These are phyloP conservation scores for Penicillium brevicompactum DNA, from an alignment of 2,329 filamentous ascomycete genomes.

Conservation along the genomic window DNA sequence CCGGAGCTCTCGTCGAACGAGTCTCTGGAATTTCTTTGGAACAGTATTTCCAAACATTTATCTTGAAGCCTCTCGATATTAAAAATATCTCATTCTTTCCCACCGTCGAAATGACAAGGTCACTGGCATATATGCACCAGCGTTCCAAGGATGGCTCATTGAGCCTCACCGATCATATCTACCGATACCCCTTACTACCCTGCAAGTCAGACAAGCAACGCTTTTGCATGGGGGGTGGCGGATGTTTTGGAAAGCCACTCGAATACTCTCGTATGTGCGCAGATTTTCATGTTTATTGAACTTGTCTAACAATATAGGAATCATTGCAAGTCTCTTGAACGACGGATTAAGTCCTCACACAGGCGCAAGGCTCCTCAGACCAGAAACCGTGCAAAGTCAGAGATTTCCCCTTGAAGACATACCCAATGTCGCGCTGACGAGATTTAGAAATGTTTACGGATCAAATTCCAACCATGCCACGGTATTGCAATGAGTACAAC, in stretches of 20 bases:
- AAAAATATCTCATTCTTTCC: conserved; percentile 61
- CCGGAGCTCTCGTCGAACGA: conserved; percentile 53
- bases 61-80: conserved; percentile 53
- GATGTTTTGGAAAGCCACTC: conserved; percentile 60
- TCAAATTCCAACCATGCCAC: conserved; percentile 58
- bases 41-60: conserved; percentile 52
- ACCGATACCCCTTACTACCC: conserved; percentile 47
- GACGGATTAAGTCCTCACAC: conserved; percentile 63
- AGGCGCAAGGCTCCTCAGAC: conserved; percentile 55
- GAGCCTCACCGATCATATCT: conserved; percentile 52
- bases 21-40: conserved; percentile 49
- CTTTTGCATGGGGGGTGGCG: conserved; percentile 64
- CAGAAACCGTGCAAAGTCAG: conserved; percentile 55
- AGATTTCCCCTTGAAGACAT: not conserved
- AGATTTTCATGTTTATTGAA: not conserved
- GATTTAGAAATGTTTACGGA: conserved; percentile 62
- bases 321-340: conserved; percentile 63
- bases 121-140: conserved; percentile 60
- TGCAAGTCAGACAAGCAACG: not conserved
- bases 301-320: conserved; percentile 25
- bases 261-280: conserved; percentile 56
- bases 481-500: conserved; percentile 53
- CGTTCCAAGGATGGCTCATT: conserved; percentile 50
- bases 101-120: conserved; percentile 54
- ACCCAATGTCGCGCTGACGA: too few species aligned